These are phyloP conservation scores for Lichtheimia corymbifera DNA, from an alignment of 371 early-diverging fungal genomes.

Conservation along the genomic window DNA sequence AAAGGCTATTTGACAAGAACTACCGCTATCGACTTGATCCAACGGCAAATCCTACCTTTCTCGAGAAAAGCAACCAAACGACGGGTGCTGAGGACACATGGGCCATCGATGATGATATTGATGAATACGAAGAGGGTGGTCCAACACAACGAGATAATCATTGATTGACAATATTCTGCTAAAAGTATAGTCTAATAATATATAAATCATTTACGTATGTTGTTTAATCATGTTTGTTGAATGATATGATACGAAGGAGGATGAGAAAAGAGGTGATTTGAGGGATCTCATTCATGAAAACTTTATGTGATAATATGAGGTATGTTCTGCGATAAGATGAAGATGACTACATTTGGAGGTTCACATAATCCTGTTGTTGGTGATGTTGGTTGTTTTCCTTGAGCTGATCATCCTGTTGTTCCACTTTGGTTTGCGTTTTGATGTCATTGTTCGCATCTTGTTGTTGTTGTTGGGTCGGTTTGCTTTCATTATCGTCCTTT, in stretches of 20 bases:
- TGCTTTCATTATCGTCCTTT: neutral
- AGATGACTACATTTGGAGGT: slow-evolving; percentile 10
- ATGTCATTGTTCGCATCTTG: neutral
- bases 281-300: no score
- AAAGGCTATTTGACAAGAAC: slow-evolving; percentile 21
- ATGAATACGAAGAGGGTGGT: slow-evolving; percentile 4
- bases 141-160: no score
- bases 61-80: neutral
- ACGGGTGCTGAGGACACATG: slow-evolving; percentile 8
- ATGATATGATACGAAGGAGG: no score
- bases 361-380: slow-evolving; percentile 9
- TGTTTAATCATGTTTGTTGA: no score
- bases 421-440: no score
- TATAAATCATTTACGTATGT: no score
- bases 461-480: slow-evolving; percentile 14
- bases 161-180: no score
- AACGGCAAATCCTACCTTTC: slow-evolving; percentile 15
- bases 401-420: slow-evolving; percentile 16
- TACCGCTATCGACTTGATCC: slow-evolving; percentile 18
- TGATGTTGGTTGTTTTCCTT: slow-evolving; percentile 2
- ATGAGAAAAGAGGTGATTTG: no score
- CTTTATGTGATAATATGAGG: no score
- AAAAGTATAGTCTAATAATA: no score
- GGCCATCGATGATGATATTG: slow-evolving; percentile 22
- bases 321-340: neutral